These are phyloP conservation scores for Lentinula guzmanii DNA, from an alignment of 768 basidiomycete genomes.

Conservation along the genomic window DNA sequence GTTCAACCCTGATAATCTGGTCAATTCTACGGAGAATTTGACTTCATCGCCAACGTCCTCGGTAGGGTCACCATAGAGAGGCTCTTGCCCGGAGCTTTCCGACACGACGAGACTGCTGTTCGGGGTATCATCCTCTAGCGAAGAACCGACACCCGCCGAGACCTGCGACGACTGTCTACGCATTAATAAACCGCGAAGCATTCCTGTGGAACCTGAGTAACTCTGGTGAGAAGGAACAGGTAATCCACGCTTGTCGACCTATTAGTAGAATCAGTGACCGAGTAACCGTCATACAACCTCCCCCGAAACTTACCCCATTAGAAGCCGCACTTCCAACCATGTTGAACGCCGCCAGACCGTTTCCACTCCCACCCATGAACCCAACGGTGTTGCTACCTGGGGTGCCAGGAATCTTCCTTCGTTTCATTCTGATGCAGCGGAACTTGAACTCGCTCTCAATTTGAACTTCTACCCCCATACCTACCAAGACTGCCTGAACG, in stretches of 20 bases:
- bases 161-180: constrained; percentile 87
- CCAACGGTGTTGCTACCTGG: constrained; percentile 30
- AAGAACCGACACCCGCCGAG: constrained; percentile 33
- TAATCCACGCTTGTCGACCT: constrained; percentile 89
- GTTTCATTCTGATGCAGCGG: constrained; percentile 76
- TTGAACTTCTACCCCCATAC: constrained; percentile 88
- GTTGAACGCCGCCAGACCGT: constrained; percentile 64
- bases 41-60: constrained; percentile 95
- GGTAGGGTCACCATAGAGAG: constrained; percentile 71
- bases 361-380: constrained; percentile 31
- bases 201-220: constrained; percentile 64
- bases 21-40: constrained; percentile 92
- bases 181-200: constrained; percentile 86
- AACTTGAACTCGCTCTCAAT: constrained; percentile 89
- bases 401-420: constrained; percentile 36
- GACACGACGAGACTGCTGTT: constrained; percentile 29
- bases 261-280: not conserved
- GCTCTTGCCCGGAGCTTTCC: constrained; percentile 26
- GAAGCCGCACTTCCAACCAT: constrained; percentile 80
- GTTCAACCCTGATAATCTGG: constrained; percentile 81
- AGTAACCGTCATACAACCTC: not conserved
- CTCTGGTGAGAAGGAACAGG: constrained; percentile 76
- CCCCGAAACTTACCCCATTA: constrained; percentile 62
- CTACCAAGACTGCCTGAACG: constrained; percentile 70
- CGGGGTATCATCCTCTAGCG: constrained; percentile 42